These are phyloP conservation scores for Alternaria solani DNA, from an alignment of 2,329 filamentous ascomycete species.

Conservation along the genomic window DNA sequence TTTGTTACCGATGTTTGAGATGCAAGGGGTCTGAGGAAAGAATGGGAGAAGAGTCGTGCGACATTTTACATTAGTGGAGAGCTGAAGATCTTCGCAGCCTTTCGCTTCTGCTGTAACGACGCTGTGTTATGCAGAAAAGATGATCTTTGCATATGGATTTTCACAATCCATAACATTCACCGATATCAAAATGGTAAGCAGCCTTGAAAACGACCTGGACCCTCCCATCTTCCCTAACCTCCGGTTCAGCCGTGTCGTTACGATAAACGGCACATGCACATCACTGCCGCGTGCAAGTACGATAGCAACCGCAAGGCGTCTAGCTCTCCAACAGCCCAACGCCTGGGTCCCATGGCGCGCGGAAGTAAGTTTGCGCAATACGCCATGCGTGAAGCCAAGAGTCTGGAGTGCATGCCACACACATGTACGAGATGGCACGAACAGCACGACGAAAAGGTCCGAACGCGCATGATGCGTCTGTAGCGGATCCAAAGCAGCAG, in stretches of 20 bases:
- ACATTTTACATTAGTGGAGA: not conserved
- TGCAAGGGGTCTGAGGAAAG: not conserved
- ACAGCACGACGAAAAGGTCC: conserved; percentile 1
- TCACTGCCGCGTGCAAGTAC: not conserved
- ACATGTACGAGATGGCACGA: conserved; percentile 2
- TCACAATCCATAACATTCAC: not conserved
- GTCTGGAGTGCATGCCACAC: not conserved
- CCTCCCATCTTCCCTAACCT: not conserved
- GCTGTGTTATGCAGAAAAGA: not conserved
- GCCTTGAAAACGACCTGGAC: not conserved
- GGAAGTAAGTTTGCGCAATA: conserved; percentile 9
- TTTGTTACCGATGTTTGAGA: not conserved
- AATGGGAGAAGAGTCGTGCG: not conserved
- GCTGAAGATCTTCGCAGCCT: not conserved
- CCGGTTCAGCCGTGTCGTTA: not conserved
- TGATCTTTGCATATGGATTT: not conserved
- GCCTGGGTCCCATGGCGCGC: not conserved
- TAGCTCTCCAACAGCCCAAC: not conserved
- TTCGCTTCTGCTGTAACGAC: not conserved
- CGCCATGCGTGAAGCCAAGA: conserved; percentile 3
- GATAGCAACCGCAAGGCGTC: not conserved
- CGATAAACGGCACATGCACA: not conserved
- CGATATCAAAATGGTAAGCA: not conserved
- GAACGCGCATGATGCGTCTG: conserved; percentile 7
- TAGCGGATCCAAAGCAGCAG: not conserved